Evolutionary conservation across 2,329 filamentous ascomycete genomes (phyloP), one percentile per base, ranked within the genome.

Genomic region (Colletotrichum acutatum): DNA sequence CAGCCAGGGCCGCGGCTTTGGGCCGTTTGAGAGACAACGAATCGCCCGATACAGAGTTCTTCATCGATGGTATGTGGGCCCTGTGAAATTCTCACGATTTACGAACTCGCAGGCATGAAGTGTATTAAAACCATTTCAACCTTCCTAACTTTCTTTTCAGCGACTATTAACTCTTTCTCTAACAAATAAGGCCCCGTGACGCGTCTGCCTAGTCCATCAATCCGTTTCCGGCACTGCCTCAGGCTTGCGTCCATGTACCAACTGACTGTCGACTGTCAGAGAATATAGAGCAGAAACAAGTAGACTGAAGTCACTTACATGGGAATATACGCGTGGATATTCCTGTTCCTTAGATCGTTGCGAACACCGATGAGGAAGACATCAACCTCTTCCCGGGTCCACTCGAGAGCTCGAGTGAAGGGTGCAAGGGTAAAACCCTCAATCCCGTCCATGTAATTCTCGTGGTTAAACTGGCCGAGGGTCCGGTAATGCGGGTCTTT

Each of bases 401-500:
- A 81, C 3, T 75, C 74, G 3, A 77, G 58, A 1, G 76, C 74
- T 30, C 77, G 74, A 1, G 80, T 81, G 9, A 82, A 79, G 12
- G 78, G 75, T 0, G 77, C 79, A 64, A 80, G 71, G 1, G 78
- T 80, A 4, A 80, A 42, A 2, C 78, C 78, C 62, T 81, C 79
- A 1, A 81, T 63, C 1, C 75, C 78, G 1, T 72, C 72, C 24
- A 68, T 68, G 1, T 76, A 71, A 3, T 79, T 80, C 2, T 67
- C 60, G 12, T 58, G 28, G 12, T 53, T 30, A 58, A 65, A 73
- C 4, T 32, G 19, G 46, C 71, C 88, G 1, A 89, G 76, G 60
- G 88, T 84, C 76, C 89, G 90, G 65, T 87, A 82, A 26, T 84
- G 83, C 14, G 82, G 80, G 46, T 88, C 85, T 59, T 84, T 85